Percentiles rank a stretch among this genome's conserved stretches.
phyloP scores from a whole-genome alignment of 192 early-diverging fungal species.

The Coemansia sp. region DNA sequence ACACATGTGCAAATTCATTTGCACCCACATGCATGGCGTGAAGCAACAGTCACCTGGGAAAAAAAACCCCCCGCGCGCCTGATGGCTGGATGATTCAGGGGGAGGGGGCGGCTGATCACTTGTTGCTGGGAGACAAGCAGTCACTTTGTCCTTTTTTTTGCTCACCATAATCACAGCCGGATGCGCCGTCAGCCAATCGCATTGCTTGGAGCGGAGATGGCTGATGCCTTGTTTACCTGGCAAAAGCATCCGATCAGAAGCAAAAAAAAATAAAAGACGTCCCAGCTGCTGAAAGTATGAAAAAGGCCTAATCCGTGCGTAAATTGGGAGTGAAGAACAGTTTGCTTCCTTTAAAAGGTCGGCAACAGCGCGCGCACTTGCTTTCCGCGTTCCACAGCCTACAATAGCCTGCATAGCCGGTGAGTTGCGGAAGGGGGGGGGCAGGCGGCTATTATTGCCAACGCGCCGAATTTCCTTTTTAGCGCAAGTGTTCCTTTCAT shows the following conservation, averaged over 20 bases:
- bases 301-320: neutral
- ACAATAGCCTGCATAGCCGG: neutral
- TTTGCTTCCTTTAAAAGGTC: neutral
- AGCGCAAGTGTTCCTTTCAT: neutral
- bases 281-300: neutral
- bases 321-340: too few species aligned
- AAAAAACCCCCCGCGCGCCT: neutral
- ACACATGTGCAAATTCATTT: neutral
- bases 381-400: neutral
- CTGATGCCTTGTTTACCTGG: neutral
- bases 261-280: neutral
- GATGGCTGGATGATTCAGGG: neutral
- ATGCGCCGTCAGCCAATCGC: conserved; percentile 3
- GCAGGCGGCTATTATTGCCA: neutral
- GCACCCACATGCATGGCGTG: neutral
- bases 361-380: neutral
- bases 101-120: neutral
- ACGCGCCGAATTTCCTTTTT: conserved; percentile 1
- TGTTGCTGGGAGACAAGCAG: neutral
- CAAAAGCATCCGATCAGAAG: neutral
- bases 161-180: conserved; percentile 14
- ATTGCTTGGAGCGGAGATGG: neutral
- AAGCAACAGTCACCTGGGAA: neutral
- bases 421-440: neutral
- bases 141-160: conserved; percentile 2